phyloP scores from a whole-genome alignment of 1,139 yeast species.

The Zygoascus meyerae region DNA sequence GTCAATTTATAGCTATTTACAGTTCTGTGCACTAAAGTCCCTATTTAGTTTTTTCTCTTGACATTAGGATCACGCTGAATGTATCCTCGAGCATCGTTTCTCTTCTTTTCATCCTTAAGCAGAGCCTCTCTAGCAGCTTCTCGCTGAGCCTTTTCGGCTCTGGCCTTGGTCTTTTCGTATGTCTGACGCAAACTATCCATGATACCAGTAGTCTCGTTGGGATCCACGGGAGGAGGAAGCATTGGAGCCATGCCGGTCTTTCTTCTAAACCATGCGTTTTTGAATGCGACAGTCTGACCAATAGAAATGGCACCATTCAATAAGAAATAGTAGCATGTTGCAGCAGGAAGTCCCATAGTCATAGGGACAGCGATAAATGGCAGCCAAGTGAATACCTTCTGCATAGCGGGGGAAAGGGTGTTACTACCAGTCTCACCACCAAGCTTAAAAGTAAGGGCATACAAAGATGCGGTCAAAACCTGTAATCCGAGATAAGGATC shows the following conservation, averaged over 20 bases:
- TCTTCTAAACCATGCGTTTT: constrained; percentile 53
- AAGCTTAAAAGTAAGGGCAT: constrained; percentile 62
- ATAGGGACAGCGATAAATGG: constrained; percentile 81
- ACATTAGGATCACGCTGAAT: constrained; percentile 17
- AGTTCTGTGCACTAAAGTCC: neutral
- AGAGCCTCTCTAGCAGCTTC: constrained; percentile 30
- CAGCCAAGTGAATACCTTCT: constrained; percentile 61
- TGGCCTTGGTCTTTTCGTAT: constrained; percentile 54
- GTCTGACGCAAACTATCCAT: constrained; percentile 38
- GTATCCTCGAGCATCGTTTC: constrained; percentile 20
- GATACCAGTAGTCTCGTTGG: constrained; percentile 37
- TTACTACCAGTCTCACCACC: constrained; percentile 93
- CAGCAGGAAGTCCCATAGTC: constrained; percentile 81
- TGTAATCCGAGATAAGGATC: constrained; percentile 93
- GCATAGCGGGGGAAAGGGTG: constrained; percentile 64
- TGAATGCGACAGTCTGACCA: constrained; percentile 61
- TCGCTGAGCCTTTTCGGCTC: constrained; percentile 39
- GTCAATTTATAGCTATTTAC: constrained; percentile 7
- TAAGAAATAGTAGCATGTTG: constrained; percentile 78
- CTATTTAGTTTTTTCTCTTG: constrained; percentile 11
- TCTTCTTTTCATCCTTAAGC: constrained; percentile 22
- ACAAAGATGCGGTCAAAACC: constrained; percentile 72
- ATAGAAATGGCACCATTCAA: constrained; percentile 73
- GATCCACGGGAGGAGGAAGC: constrained; percentile 40
- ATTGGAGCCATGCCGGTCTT: constrained; percentile 61